Evolutionary conservation across 805 yeast genomes (phyloP).

Genomic region (Spathaspora girioi): DNA sequence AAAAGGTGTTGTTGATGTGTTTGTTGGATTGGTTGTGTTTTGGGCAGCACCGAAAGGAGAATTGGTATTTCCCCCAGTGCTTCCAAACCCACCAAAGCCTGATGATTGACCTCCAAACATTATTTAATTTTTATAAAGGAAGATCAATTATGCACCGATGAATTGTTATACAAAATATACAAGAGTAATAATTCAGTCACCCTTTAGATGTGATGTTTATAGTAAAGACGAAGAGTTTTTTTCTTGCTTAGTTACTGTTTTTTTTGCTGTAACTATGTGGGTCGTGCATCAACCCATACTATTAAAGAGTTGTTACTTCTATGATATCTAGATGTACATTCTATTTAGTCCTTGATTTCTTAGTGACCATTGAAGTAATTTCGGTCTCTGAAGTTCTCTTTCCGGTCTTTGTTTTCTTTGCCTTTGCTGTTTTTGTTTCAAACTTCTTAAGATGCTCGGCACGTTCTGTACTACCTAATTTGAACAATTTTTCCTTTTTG

Average conservation of each 20-base stretch:
- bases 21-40: slow-evolving; percentile 16
- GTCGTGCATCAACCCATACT: not conserved
- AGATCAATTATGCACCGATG: not conserved
- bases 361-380: slow-evolving; percentile 14
- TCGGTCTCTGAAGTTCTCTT: slow-evolving; percentile 11
- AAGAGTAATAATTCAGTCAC: not conserved
- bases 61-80: slow-evolving; percentile 14
- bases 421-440: slow-evolving; percentile 46
- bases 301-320: not conserved
- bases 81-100: slow-evolving; percentile 52
- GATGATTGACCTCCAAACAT: slow-evolving; percentile 49
- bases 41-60: slow-evolving; percentile 35
- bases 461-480: slow-evolving; percentile 65
- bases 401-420: slow-evolving; percentile 5
- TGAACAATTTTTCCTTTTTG: slow-evolving; percentile 48
- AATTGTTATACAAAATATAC: not conserved
- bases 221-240: too few relatives aligned
- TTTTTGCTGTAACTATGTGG: too few relatives aligned
- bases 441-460: slow-evolving; percentile 63
- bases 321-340: not conserved
- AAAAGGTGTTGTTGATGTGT: slow-evolving; percentile 22
- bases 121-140: slow-evolving; percentile 6
- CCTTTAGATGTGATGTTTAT: too few relatives aligned
- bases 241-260: too few relatives aligned
- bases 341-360: slow-evolving; percentile 12